Evolutionary conservation across 1,284 basidiomycete genomes (phyloP).

Genomic region (Sutorius eximius): DNA sequence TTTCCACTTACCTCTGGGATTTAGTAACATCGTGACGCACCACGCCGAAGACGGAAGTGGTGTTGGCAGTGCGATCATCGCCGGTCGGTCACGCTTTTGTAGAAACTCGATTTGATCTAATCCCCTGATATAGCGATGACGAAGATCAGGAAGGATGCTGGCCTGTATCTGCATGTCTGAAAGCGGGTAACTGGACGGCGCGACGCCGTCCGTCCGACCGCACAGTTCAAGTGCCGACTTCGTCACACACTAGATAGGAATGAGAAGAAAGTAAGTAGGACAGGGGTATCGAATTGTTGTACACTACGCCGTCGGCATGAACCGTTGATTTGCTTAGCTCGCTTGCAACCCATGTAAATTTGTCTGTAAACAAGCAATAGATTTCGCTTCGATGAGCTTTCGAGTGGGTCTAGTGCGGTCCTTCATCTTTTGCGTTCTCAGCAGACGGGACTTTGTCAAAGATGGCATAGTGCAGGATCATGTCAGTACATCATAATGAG

Average conservation of each 20-base stretch:
- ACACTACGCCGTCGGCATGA: constrained; percentile 9
- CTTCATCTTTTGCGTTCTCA: neutral
- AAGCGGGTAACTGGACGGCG: neutral
- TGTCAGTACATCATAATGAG: no score
- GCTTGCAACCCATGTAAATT: neutral
- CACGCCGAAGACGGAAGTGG: constrained; percentile 95
- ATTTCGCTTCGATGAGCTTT: neutral
- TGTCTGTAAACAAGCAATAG: neutral
- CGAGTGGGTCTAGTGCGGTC: neutral
- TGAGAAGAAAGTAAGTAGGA: constrained; percentile 4
- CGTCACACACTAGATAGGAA: constrained; percentile 7
- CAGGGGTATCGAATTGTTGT: constrained; percentile 13
- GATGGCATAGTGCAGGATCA: neutral
- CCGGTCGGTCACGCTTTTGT: constrained; percentile 52
- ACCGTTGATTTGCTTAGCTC: neutral
- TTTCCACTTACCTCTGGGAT: neutral
- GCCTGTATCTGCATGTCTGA: constrained; percentile 41
- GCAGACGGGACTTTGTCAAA: neutral
- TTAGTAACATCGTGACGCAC: constrained; percentile 80
- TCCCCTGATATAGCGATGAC: constrained; percentile 53
- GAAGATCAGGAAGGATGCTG: constrained; percentile 53
- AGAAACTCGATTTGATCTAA: constrained; percentile 1
- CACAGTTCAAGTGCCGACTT: neutral
- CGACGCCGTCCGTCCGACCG: neutral
- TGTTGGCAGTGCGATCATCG: constrained; percentile 95